Conservation (phyloP, 2,329 filamentous ascomycete genomes). For the Tolypocladium amazonense region DNA sequence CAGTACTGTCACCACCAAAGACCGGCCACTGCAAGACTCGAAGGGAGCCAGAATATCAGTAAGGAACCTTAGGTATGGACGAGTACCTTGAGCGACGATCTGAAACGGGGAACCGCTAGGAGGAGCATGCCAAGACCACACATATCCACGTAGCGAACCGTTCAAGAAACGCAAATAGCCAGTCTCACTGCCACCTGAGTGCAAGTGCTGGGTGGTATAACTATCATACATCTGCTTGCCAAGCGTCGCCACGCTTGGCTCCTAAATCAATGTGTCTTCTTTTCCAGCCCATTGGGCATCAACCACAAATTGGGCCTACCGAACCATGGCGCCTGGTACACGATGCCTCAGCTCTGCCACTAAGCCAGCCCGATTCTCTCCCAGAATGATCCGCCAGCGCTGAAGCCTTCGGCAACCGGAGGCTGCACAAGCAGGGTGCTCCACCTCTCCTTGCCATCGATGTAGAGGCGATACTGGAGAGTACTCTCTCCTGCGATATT, state of each 20-base stretch:
- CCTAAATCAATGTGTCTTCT: background rate
- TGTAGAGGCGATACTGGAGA: constrained; percentile 69
- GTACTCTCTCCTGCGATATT: constrained; percentile 54
- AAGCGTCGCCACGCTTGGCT: background rate
- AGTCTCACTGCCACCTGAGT: no score
- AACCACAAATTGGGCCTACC: background rate
- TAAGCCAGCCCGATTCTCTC: constrained; percentile 23
- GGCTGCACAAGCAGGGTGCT: constrained; percentile 44
- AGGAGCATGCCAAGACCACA: background rate
- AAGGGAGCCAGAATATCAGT: background rate
- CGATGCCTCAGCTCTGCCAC: background rate
- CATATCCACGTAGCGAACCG: background rate
- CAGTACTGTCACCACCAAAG: no score
- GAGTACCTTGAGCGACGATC: background rate
- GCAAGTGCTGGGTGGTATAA: background rate
- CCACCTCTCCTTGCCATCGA: constrained; percentile 76
- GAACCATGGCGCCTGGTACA: background rate
- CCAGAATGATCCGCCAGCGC: constrained; percentile 33
- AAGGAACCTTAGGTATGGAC: background rate
- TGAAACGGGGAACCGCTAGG: background rate
- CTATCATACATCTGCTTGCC: background rate
- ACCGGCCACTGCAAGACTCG: background rate
- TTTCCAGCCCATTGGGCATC: background rate
- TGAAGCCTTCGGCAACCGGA: constrained; percentile 15
- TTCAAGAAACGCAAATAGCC: background rate